Percentiles rank a stretch among this genome's conserved stretches.
Evolutionary conservation across 2,329 filamentous ascomycete species (phyloP).

Genomic region (Berkeleyomyces rouxiae): DNA sequence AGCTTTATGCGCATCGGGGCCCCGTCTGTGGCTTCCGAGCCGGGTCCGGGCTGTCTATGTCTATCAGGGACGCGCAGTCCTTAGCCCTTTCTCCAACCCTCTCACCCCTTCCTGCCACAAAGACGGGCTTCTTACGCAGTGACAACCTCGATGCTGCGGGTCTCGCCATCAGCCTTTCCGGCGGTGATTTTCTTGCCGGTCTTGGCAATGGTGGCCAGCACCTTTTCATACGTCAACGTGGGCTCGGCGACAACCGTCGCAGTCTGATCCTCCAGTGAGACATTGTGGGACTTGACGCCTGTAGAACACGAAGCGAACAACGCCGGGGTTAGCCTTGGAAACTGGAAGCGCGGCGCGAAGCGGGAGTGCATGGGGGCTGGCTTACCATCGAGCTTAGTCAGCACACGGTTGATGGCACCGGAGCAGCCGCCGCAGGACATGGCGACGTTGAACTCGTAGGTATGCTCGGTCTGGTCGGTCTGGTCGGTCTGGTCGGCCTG

Average conservation of each 20-base stretch:
- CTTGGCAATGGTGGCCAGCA: constrained; percentile 81
- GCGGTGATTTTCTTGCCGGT: constrained; percentile 84
- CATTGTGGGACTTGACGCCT: constrained; percentile 79
- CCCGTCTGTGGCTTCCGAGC: not conserved
- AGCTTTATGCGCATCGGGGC: not conserved
- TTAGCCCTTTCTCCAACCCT: not conserved
- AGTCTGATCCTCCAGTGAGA: constrained; percentile 72
- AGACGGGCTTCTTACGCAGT: constrained; percentile 18
- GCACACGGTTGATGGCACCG: constrained; percentile 76
- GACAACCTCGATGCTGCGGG: constrained; percentile 32
- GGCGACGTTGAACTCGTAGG: constrained; percentile 84
- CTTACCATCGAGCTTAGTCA: constrained; percentile 81
- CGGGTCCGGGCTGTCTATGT: not conserved
- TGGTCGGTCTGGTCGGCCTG: not conserved
- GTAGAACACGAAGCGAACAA: constrained; percentile 10
- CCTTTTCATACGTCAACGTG: constrained; percentile 57
- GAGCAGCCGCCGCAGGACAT: constrained; percentile 98
- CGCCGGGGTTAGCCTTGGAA: not conserved
- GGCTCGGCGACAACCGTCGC: constrained; percentile 59
- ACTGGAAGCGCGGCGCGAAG: not conserved
- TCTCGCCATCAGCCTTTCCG: constrained; percentile 51
- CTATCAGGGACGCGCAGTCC: not conserved
- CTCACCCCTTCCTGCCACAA: too few species aligned
- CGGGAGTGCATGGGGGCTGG: constrained; percentile 10
- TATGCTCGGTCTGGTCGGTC: constrained; percentile 53